Conservation (phyloP, 345 rosid genomes). For the Alliaria petiolata region DNA sequence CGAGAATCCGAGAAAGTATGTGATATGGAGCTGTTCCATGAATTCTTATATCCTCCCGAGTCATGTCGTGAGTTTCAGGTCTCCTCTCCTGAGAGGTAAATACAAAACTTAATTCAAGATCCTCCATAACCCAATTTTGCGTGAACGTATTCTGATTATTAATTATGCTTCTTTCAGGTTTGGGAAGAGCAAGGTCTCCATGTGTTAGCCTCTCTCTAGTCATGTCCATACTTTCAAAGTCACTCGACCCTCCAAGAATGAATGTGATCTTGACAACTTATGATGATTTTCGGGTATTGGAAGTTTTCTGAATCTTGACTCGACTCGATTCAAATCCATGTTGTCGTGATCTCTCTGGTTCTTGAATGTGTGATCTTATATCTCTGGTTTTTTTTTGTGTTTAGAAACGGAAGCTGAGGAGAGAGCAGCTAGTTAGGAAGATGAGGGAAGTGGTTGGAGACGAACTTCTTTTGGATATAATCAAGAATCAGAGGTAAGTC, state of each 20-base stretch:
- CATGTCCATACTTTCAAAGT: constrained; percentile 49
- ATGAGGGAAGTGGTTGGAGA: constrained; percentile 31
- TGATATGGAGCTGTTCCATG: constrained; percentile 66
- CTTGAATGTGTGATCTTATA: not conserved
- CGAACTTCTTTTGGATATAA: constrained; percentile 18
- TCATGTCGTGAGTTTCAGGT: constrained; percentile 49
- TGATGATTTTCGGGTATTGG: constrained; percentile 41
- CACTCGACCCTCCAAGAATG: constrained; percentile 38
- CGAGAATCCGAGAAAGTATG: constrained; percentile 45
- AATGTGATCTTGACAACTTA: constrained; percentile 39
- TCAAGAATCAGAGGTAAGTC: constrained; percentile 11
- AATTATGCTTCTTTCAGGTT: not conserved
- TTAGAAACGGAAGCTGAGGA: constrained; percentile 28
- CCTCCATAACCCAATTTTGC: not conserved
- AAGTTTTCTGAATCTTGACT: not conserved
- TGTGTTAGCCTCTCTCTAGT: constrained; percentile 68
- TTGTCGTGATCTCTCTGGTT: not conserved
- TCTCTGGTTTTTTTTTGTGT: not conserved
- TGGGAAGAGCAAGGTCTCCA: constrained; percentile 48
- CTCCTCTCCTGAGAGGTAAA: constrained; percentile 33
- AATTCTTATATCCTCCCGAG: constrained; percentile 64
- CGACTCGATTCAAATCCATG: not conserved
- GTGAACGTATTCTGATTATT: not conserved
- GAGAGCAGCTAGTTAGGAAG: constrained; percentile 24
- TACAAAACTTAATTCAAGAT: not conserved